These are phyloP conservation scores for Boletellus ananas DNA, from an alignment of 768 basidiomycete species.

Conservation along the genomic window DNA sequence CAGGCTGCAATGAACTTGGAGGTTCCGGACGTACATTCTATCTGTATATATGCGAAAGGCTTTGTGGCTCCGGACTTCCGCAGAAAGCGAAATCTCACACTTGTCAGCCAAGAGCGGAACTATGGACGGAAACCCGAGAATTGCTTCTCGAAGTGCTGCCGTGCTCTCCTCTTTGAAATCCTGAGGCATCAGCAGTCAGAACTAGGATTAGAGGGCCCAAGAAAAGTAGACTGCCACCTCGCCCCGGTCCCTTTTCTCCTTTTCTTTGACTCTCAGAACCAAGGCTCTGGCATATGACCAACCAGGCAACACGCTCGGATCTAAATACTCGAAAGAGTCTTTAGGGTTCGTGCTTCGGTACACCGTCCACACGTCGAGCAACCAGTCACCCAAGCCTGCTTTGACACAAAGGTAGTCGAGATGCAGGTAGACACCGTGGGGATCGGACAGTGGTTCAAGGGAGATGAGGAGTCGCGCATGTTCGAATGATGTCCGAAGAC, in stretches of 20 bases:
- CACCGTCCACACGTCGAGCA: slow-evolving; percentile 57
- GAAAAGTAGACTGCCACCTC: slow-evolving; percentile 23
- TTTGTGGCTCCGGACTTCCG: slow-evolving; percentile 52
- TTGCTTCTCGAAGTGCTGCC: slow-evolving; percentile 66
- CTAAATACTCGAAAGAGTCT: slow-evolving; percentile 32
- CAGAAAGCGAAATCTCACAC: slow-evolving; percentile 63
- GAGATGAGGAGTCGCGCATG: slow-evolving; percentile 82
- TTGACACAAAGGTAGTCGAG: slow-evolving; percentile 86
- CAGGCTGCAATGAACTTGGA: slow-evolving; percentile 3
- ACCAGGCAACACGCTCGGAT: slow-evolving; percentile 69
- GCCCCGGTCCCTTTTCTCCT: slow-evolving; percentile 40
- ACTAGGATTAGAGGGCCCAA: neutral
- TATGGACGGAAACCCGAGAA: slow-evolving; percentile 74
- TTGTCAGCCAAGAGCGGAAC: slow-evolving; percentile 84
- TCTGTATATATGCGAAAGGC: slow-evolving; percentile 72
- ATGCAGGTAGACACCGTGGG: slow-evolving; percentile 79
- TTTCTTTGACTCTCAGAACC: slow-evolving; percentile 53
- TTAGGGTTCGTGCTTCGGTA: slow-evolving; percentile 8
- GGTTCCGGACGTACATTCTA: slow-evolving; percentile 44
- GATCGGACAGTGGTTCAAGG: slow-evolving; percentile 84
- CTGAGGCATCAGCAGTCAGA: slow-evolving; percentile 29
- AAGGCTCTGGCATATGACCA: slow-evolving; percentile 73
- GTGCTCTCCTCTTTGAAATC: slow-evolving; percentile 54
- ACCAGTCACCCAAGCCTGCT: slow-evolving; percentile 74
- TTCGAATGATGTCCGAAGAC: slow-evolving; percentile 86